A percentile compares a stretch with the other conserved stretches of the same genome.
These are phyloP conservation scores for Ulota crispa DNA, from an alignment of 225 moss, liverwort and hornwort species.

Conservation along the genomic window DNA sequence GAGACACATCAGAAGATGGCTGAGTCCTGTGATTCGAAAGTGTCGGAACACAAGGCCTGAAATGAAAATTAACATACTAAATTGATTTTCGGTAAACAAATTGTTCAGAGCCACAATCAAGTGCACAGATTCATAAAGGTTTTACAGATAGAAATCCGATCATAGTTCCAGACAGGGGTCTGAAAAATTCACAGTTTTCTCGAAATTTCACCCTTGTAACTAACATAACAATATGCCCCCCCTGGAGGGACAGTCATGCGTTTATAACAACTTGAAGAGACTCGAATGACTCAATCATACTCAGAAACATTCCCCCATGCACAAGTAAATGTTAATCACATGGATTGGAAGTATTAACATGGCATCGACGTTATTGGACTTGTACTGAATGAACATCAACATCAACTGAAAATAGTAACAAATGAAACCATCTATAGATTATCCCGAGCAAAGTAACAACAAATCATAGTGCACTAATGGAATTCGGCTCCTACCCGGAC, in stretches of 20 bases:
- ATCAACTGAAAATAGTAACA: neutral
- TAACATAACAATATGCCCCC: neutral
- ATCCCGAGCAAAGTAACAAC: neutral
- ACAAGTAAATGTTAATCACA: neutral
- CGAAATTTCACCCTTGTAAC: neutral
- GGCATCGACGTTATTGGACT: neutral
- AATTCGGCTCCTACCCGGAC: neutral
- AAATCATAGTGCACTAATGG: neutral
- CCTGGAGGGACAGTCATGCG: neutral
- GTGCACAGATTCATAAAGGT: neutral
- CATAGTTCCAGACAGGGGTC: neutral
- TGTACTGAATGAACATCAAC: neutral
- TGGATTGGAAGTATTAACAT: neutral
- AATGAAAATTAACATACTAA: neutral
- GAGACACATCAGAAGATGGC: neutral
- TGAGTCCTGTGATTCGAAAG: neutral
- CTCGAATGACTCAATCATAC: neutral
- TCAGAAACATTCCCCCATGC: neutral
- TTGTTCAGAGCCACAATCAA: neutral
- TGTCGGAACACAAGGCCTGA: neutral
- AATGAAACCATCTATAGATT: neutral
- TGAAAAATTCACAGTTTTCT: neutral
- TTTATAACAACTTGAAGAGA: neutral
- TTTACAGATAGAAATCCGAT: neutral
- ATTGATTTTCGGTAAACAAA: neutral